Evolutionary conservation across 257 asterid genomes (phyloP).

Genomic region (Petunia secreta): DNA sequence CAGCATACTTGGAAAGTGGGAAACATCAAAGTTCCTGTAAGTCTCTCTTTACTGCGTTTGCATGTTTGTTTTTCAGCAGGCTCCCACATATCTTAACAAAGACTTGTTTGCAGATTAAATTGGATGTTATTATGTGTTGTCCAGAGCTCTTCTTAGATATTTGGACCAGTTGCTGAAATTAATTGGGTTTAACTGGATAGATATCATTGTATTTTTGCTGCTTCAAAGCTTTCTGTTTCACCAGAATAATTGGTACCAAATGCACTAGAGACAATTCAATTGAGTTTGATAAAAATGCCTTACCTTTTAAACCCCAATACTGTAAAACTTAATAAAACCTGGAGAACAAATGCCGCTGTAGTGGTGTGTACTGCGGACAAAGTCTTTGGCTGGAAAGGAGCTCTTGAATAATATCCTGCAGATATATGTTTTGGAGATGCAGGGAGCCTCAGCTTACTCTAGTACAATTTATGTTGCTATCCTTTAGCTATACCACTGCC

Average conservation of each 20-base stretch:
- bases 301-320: not conserved
- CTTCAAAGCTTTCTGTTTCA: not conserved
- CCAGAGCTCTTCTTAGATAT: not conserved
- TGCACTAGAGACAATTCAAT: not conserved
- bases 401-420: not conserved
- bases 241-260: conserved; percentile 13
- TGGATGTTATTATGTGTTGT: not conserved
- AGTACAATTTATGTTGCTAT: not conserved
- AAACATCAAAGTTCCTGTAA: conserved; percentile 92
- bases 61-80: not conserved
- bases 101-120: not conserved
- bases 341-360: not conserved
- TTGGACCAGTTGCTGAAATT: not conserved
- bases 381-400: not conserved
- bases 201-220: not conserved
- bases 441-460: not conserved
- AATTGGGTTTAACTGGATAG: not conserved
- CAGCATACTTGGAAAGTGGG: conserved; percentile 97
- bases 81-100: not conserved
- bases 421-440: conserved; percentile 9
- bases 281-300: not conserved
- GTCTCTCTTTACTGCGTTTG: conserved; percentile 33
- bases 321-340: not conserved
- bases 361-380: not conserved
- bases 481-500: not conserved